Evolutionary conservation across 345 rosid genomes (phyloP).

Genomic region (Gossypium turneri): DNA sequence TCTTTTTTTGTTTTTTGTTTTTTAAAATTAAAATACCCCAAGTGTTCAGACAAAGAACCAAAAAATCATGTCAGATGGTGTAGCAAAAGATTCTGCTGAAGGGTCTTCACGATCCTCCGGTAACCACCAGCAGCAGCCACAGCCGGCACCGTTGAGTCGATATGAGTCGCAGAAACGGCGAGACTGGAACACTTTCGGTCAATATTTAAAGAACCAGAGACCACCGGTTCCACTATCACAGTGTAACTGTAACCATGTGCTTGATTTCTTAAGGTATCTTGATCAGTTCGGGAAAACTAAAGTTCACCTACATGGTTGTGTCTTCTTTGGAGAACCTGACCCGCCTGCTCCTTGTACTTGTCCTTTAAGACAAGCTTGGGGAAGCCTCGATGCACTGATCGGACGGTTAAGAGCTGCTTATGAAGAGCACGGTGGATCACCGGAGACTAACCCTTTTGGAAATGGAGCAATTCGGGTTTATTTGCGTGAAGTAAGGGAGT

Average conservation of each 20-base stretch:
- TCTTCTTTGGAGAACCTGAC: constrained; percentile 75
- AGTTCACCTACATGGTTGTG: constrained; percentile 68
- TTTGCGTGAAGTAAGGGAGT: constrained; percentile 69
- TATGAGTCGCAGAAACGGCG: constrained; percentile 81
- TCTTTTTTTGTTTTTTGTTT: constrained; percentile 7
- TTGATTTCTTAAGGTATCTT: constrained; percentile 67
- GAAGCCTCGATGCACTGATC: constrained; percentile 83
- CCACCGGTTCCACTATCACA: constrained; percentile 54
- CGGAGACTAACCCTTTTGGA: constrained; percentile 71
- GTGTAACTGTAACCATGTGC: constrained; percentile 59
- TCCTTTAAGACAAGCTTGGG: constrained; percentile 85
- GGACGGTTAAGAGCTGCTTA: constrained; percentile 83
- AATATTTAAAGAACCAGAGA: constrained; percentile 69
- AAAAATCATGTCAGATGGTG: constrained; percentile 31
- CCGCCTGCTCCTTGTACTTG: constrained; percentile 88
- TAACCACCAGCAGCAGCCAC: constrained; percentile 21
- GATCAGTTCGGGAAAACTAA: constrained; percentile 87
- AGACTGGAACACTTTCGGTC: constrained; percentile 88
- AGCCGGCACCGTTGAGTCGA: constrained; percentile 53
- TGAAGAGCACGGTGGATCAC: constrained; percentile 69
- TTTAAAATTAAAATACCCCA: constrained; percentile 10
- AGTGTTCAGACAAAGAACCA: constrained; percentile 8
- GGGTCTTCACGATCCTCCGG: constrained; percentile 41
- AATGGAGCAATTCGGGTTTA: constrained; percentile 70
- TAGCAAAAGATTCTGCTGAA: constrained; percentile 32